phyloP scores from a whole-genome alignment of 768 basidiomycete species.

The Tricholoma saponaceum region DNA sequence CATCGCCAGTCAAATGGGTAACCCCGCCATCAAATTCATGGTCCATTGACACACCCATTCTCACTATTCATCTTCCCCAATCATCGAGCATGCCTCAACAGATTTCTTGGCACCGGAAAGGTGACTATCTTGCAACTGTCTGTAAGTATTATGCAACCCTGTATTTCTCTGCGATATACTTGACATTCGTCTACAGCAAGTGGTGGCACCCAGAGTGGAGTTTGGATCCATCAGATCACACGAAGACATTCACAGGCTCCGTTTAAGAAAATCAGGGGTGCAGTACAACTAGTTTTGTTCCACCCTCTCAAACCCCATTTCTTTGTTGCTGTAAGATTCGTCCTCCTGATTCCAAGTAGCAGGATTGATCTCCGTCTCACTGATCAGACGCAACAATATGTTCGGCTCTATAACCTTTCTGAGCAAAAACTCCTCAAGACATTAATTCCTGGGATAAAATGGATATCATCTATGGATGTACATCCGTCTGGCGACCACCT shows the following conservation, averaged over 20 bases:
- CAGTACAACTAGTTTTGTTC: constrained; percentile 89
- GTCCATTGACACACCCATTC: constrained; percentile 50
- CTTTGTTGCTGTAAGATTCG: constrained; percentile 84
- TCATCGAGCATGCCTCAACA: constrained; percentile 74
- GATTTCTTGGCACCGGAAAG: constrained; percentile 88
- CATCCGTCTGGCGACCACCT: constrained; percentile 96
- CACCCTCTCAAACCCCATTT: constrained; percentile 94
- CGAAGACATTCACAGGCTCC: constrained; percentile 96
- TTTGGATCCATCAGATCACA: constrained; percentile 95
- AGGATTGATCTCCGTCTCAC: constrained; percentile 9
- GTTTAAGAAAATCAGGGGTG: constrained; percentile 92
- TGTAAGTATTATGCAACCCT: constrained; percentile 51
- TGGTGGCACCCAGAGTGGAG: constrained; percentile 70
- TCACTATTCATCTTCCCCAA: constrained; percentile 59
- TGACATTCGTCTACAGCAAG: constrained; percentile 37
- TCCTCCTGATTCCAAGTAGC: constrained; percentile 3
- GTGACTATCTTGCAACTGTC: constrained; percentile 94
- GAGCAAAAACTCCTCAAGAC: constrained; percentile 94
- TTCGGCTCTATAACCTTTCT: constrained; percentile 90
- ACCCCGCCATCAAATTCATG: constrained; percentile 42
- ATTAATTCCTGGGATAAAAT: constrained; percentile 89
- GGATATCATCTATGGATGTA: constrained; percentile 97
- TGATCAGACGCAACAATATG: constrained; percentile 88
- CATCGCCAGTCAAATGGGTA: constrained; percentile 71
- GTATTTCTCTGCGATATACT: constrained; percentile 7